Conservation (phyloP, 495 filamentous ascomycete species). For the Pseudoneurospora amorphoporcata region DNA sequence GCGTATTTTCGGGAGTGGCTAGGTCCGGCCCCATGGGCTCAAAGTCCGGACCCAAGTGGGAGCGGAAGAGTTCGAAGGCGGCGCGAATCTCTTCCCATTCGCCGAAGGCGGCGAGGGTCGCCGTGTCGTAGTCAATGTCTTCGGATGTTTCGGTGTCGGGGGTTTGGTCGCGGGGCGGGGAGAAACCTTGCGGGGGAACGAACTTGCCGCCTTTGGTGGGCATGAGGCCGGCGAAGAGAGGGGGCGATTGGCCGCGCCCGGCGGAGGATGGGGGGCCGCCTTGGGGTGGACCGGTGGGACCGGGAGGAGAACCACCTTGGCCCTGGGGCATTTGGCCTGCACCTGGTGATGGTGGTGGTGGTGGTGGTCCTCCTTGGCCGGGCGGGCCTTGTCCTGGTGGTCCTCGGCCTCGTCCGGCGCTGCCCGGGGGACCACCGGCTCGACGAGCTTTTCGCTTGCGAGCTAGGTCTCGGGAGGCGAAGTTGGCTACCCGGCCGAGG, state of each 20-base stretch:
- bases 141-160: conserved; percentile 24
- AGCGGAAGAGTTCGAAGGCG: conserved; percentile 57
- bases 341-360: background rate
- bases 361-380: background rate
- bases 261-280: background rate
- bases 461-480: conserved; percentile 64
- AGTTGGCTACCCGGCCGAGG: conserved; percentile 71
- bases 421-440: conserved; percentile 20
- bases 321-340: background rate
- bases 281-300: conserved; percentile 5
- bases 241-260: conserved; percentile 23
- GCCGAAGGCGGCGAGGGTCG: conserved; percentile 55
- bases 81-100: conserved; percentile 71
- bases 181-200: conserved; percentile 49
- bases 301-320: background rate
- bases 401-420: conserved; percentile 6
- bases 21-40: conserved; percentile 66
- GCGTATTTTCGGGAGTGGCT: conserved; percentile 43
- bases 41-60: conserved; percentile 64
- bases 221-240: conserved; percentile 53
- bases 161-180: conserved; percentile 27
- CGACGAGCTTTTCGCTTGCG: conserved; percentile 59
- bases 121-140: conserved; percentile 43
- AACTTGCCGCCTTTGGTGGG: conserved; percentile 38
- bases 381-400: background rate